Evolutionary conservation across 495 filamentous ascomycete species (phyloP), one percentile per base, ranked within the genome.

Genomic region (Astrocystis sublimbata): DNA sequence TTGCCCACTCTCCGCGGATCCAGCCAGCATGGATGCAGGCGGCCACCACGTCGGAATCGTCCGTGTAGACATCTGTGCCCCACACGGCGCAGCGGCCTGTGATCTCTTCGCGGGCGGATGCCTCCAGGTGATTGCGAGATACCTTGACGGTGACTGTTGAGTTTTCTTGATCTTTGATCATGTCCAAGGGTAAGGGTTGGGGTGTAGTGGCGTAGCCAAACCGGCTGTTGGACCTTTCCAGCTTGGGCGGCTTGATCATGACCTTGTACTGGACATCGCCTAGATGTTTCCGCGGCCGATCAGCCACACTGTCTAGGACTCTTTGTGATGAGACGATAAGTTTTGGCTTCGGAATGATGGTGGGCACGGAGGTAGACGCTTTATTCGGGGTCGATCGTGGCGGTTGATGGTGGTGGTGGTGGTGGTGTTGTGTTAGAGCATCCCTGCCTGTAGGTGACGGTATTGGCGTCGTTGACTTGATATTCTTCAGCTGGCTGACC

Each of bases 41-140:
- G 0, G 93, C 96, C 50, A 98, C 82, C 5, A 92, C 85, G 70
- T 98, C 96, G 0, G 92, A 96, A 76, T 98, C 96, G 66, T 98
- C 96, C 0, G 92, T 96, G 72, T 98, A 98, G 6, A 98, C 81
- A 19, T 92, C 91, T 0, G 92, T 93, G 9, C 94, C 94, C 93
- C 93, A 98, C 2, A 98, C 73, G 2, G 89, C 88, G 43, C 89
- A 84, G 13, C 88, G 82, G 6, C 82, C 75, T 21, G 90, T 93
- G 64, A 98, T 92, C 66, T 94, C 91, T 70, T 92, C 89, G 7
- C 92, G 85, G 35, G 87, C 83, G 6, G 77, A 73, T 1, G 83
- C 71, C 15, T 80, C 83, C 26, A 99, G 82, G 67, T 92, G 90
- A 64, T 88, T 85, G 17, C 91, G 85, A 3, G 92, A 89, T 6